Base-by-base conservation (phyloP, 2,329 filamentous ascomycete species). In the Neophaeococcomyces aloes region DNA sequence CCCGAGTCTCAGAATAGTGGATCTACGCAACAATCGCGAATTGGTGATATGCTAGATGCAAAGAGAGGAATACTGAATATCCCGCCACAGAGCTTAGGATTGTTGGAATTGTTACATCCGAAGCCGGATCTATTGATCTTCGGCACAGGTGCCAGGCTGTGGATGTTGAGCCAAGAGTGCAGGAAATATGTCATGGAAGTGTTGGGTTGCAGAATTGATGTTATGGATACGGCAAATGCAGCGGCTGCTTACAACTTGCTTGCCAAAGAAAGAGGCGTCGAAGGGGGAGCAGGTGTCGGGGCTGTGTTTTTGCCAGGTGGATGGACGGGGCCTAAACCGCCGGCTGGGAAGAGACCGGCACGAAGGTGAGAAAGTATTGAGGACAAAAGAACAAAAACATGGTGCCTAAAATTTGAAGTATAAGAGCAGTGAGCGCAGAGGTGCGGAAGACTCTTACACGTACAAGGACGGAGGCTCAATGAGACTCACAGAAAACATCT, bases 201-300 rank as follows among this genome's bases (percentile, higher is more conserved):
- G 8, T 64, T 96, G 32, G 91, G 91, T 0, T 83, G 96, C 54
- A 73, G 86, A 45, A 72, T 96, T 4, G 91, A 98, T 58, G 74
- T 95, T 3, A 75, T 89, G 58, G 91, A 96, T 65, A 96, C 91
- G 25, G 73, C 86, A 50, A 96, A 96, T 64, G 91, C 91, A 7
- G 86, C 89, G 1, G 83, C 88, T 27, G 87, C 95, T 61, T 98
- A 91, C 63, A 98, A 98, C 60, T 61, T 98, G 57, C 67, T 98
- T 43, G 89, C 87, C n/a, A 96, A 87, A 14, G 91, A 98, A 67
- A 72, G 91, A 40, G 89, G 91, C 1, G 38, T 48, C 4, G 46
- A 44, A 14, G 79, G 91, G 4, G 73, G 78, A 15, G 29, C 23
- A 2, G 82, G 89, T 56, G 79, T 96, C 49, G 89, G 87, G 21